These are phyloP conservation scores for Hypericum perforatum DNA, from an alignment of 345 rosid genomes.

Conservation along the genomic window DNA sequence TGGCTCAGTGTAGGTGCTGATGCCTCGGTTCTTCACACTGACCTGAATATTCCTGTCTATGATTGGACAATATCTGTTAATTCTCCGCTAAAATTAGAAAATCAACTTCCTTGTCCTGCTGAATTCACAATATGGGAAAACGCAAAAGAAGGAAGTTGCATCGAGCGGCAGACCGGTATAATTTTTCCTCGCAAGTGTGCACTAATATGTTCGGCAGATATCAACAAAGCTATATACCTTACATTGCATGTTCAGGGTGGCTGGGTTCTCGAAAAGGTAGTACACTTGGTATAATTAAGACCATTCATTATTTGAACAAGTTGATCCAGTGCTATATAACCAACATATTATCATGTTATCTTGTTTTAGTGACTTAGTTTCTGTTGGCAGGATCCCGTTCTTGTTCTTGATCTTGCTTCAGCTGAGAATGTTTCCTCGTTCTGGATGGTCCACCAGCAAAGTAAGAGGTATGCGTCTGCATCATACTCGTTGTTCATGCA, in stretches of 20 bases:
- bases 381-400: conserved; percentile 65
- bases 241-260: conserved; percentile 71
- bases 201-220: conserved; percentile 60
- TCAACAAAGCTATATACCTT: conserved; percentile 67
- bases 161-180: conserved; percentile 56
- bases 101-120: conserved; percentile 82
- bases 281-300: neutral
- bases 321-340: no score
- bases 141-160: conserved; percentile 55
- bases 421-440: conserved; percentile 64
- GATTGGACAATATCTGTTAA: conserved; percentile 87
- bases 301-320: no score
- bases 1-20: conserved; percentile 92
- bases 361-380: conserved; percentile 4
- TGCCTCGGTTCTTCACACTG: conserved; percentile 85
- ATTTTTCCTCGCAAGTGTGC: conserved; percentile 51
- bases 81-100: conserved; percentile 89
- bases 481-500: neutral
- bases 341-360: conserved; percentile 1
- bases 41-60: conserved; percentile 82
- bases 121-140: conserved; percentile 86
- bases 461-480: conserved; percentile 58
- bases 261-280: conserved; percentile 92
- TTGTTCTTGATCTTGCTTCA: conserved; percentile 68
- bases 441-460: conserved; percentile 92